Evolutionary conservation across 768 basidiomycete genomes (phyloP).

Genomic region (Pholiota molesta): DNA sequence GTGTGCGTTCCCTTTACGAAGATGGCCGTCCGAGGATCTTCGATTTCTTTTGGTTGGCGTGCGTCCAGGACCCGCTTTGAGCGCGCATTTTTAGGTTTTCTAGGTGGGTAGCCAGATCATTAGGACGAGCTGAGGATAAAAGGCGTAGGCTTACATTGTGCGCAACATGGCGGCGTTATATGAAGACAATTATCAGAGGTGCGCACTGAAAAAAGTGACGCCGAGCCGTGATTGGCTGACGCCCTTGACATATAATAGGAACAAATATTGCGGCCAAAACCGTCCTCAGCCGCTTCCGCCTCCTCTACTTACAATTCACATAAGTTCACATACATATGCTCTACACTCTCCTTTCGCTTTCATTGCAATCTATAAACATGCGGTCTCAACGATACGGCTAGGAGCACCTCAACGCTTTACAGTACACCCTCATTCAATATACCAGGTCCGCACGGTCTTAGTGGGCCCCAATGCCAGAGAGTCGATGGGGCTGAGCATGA

Average conservation of each 20-base stretch:
- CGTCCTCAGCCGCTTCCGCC: no score
- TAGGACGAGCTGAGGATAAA: not conserved
- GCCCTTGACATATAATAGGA: not conserved
- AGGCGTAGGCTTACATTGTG: slow-evolving; percentile 10
- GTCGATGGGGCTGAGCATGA: not conserved
- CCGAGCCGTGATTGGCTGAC: not conserved
- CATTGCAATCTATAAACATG: no score
- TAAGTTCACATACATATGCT: no score
- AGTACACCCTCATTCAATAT: no score
- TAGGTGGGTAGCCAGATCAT: slow-evolving; percentile 17
- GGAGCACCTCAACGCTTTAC: no score
- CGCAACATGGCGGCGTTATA: slow-evolving; percentile 9
- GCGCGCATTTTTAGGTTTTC: slow-evolving; percentile 94
- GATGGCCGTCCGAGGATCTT: slow-evolving; percentile 84
- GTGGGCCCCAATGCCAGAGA: no score
- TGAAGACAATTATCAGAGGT: not conserved
- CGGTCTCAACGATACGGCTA: no score
- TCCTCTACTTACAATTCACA: no score
- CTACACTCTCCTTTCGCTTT: no score
- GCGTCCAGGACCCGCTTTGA: slow-evolving; percentile 89
- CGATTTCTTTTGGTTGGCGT: slow-evolving; percentile 86
- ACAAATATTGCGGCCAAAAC: not conserved
- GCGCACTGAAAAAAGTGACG: not conserved
- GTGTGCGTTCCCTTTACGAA: slow-evolving; percentile 90
- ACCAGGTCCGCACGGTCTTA: no score